Conservation (phyloP, 139 green algal genomes). For the Yamagishiella unicocca region DNA sequence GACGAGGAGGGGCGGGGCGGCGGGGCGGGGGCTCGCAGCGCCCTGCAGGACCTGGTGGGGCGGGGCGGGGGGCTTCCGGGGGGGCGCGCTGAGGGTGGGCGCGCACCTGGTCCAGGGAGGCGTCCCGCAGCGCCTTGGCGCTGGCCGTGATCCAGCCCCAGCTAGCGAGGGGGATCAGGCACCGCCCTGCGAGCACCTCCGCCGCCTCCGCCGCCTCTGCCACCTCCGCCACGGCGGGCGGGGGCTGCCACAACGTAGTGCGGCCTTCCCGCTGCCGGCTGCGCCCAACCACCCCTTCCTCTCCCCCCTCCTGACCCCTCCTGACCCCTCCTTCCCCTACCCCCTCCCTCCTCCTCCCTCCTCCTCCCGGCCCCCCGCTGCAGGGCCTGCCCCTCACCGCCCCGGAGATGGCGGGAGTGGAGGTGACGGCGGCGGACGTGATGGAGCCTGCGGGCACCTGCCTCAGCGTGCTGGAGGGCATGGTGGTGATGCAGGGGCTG, state of each 20-base stretch:
- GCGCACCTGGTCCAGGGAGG: too few relatives aligned
- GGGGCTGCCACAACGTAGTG: too few relatives aligned
- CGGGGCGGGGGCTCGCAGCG: background rate
- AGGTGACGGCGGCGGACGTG: constrained; percentile 33
- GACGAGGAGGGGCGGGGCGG: constrained; percentile 4
- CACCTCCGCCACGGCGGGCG: too few relatives aligned
- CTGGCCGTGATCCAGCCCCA: too few relatives aligned
- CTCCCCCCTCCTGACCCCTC: too few relatives aligned
- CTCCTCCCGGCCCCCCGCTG: background rate
- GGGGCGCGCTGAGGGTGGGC: too few relatives aligned
- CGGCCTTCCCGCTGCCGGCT: too few relatives aligned
- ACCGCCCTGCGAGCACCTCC: too few relatives aligned
- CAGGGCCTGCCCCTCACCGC: constrained; percentile 38
- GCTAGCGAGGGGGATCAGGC: too few relatives aligned
- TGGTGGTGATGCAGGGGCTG: constrained; percentile 68
- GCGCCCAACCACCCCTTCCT: too few relatives aligned
- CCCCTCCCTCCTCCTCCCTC: background rate
- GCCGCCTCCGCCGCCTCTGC: too few relatives aligned
- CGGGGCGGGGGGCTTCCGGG: background rate
- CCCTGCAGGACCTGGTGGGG: constrained; percentile 33
- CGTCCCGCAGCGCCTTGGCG: too few relatives aligned
- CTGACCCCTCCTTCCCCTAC: background rate
- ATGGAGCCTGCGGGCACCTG: constrained; percentile 58
- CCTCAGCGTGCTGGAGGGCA: constrained; percentile 63
- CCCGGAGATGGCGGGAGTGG: constrained; percentile 20